A percentile compares a stretch with the other conserved stretches of the same genome.
These are phyloP conservation scores for Pseudoturritis turrita DNA, from an alignment of 345 rosid species.

Conservation along the genomic window DNA sequence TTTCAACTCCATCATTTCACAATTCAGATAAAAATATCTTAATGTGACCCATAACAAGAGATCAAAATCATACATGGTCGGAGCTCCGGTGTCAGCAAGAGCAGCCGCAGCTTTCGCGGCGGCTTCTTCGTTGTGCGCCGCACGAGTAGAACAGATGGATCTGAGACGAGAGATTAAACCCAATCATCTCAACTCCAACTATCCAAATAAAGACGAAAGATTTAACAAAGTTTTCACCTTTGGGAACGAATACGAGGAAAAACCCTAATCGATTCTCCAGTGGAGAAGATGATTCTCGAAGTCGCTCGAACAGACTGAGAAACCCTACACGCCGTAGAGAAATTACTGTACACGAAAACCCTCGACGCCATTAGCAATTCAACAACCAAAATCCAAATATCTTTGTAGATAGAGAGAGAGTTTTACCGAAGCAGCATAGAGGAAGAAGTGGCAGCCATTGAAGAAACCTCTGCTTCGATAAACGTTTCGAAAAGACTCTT, in stretches of 20 bases:
- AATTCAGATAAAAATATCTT: constrained; percentile 10
- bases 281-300: constrained; percentile 20
- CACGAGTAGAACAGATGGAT: constrained; percentile 42
- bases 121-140: constrained; percentile 68
- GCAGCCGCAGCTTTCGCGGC: constrained; percentile 69
- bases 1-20: not conserved
- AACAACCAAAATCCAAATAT: not conserved
- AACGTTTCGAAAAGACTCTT: not conserved
- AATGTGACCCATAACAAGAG: constrained; percentile 2
- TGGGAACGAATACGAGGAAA: constrained; percentile 33
- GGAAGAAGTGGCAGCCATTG: constrained; percentile 48
- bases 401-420: not conserved
- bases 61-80: constrained; percentile 76
- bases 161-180: constrained; percentile 34
- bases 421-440: constrained; percentile 49
- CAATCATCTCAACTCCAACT: not conserved
- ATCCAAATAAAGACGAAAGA: not conserved
- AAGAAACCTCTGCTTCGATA: not conserved
- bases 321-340: constrained; percentile 28
- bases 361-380: not conserved
- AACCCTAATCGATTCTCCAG: constrained; percentile 21
- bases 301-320: constrained; percentile 25
- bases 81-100: constrained; percentile 59
- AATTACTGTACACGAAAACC: constrained; percentile 41
- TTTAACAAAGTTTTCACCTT: constrained; percentile 30